These are phyloP conservation scores for Vaccinium macrocarpon DNA, from an alignment of 148 eudicot species.

Conservation along the genomic window DNA sequence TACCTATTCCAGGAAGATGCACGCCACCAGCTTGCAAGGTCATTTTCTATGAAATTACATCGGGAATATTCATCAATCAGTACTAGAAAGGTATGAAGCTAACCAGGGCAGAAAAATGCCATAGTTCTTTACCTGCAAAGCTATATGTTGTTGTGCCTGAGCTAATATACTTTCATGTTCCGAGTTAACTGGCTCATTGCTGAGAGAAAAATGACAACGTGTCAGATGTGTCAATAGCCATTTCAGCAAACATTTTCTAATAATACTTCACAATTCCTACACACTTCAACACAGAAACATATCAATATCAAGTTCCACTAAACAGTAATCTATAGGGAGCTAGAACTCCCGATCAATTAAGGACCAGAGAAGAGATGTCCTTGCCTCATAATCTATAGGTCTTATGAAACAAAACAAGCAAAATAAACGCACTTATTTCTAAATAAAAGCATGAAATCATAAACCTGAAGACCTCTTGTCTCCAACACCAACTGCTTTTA, in stretches of 20 bases:
- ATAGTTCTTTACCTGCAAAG: slow-evolving; percentile 59
- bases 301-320: not conserved
- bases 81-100: not conserved
- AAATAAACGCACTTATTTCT: not conserved
- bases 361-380: not conserved
- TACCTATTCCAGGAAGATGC: slow-evolving; percentile 36
- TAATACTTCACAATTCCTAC: not conserved
- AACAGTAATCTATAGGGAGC: not conserved
- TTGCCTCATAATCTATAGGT: not conserved
- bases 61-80: not conserved
- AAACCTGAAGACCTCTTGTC: slow-evolving; percentile 4
- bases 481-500: not conserved
- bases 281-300: not conserved
- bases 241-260: not conserved
- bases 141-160: slow-evolving; percentile 86
- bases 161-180: slow-evolving; percentile 75
- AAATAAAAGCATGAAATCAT: not conserved
- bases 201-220: slow-evolving; percentile 24
- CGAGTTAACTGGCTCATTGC: slow-evolving; percentile 61
- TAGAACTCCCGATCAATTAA: not conserved
- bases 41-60: slow-evolving; percentile 41
- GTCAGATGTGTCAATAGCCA: not conserved
- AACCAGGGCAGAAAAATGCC: not conserved
- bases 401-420: not conserved
- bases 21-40: slow-evolving; percentile 55